Percentiles rank a stretch among this genome's conserved stretches.
Conservation (phyloP, 768 basidiomycete species). For the Xerocomus spinulosus region DNA sequence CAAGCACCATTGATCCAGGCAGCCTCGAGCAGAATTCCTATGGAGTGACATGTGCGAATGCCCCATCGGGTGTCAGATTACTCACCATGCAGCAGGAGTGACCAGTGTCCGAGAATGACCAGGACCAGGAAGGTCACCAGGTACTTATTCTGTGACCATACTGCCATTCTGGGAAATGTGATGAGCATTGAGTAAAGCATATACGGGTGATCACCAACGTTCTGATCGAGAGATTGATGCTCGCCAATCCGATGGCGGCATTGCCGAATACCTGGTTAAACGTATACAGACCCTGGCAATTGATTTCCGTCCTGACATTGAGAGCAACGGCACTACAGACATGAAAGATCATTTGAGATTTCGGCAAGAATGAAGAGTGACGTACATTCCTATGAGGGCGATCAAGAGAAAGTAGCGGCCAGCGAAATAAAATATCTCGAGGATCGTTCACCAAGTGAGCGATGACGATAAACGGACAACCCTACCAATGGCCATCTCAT, state of each 20-base stretch:
- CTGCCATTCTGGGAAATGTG: constrained; percentile 49
- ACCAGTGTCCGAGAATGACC: constrained; percentile 69
- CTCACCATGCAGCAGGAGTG: constrained; percentile 60
- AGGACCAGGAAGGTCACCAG: constrained; percentile 48
- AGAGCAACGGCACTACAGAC: constrained; percentile 47
- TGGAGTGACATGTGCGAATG: neutral
- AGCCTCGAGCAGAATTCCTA: constrained; percentile 59
- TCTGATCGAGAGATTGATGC: constrained; percentile 64
- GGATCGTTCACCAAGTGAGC: neutral
- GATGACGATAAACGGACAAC: neutral
- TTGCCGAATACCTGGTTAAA: constrained; percentile 66
- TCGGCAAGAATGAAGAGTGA: too few relatives aligned
- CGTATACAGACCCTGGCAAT: constrained; percentile 67
- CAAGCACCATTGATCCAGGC: constrained; percentile 51
- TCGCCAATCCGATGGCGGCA: constrained; percentile 63
- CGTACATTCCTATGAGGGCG: constrained; percentile 67
- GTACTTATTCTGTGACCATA: constrained; percentile 58
- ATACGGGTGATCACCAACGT: constrained; percentile 43
- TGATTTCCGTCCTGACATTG: constrained; percentile 53
- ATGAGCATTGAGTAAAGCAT: neutral
- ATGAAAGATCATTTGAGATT: neutral
- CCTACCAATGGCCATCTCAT: constrained; percentile 68
- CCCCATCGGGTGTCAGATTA: neutral
- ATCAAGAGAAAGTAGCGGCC: constrained; percentile 63
- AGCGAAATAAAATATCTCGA: constrained; percentile 62